Percentiles rank a stretch among this genome's conserved stretches.
Conservation (phyloP, 106 monocot species). For the Agapanthus africanus region DNA sequence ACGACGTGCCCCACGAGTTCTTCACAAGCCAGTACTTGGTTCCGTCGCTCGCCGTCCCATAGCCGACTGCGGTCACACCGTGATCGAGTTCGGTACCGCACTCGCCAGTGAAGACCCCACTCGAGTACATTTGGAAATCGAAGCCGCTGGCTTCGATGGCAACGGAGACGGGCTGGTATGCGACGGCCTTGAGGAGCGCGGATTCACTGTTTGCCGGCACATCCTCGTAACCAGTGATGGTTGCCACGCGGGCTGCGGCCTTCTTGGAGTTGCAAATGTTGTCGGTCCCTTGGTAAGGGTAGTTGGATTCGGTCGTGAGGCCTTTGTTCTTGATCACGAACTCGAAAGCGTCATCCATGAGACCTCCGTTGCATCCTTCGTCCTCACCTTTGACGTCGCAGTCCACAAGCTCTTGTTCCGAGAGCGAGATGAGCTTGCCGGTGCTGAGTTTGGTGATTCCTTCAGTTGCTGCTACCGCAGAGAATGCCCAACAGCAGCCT, state of each 20-base stretch:
- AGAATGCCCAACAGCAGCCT: background rate
- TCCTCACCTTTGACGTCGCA: background rate
- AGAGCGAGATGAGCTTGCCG: background rate
- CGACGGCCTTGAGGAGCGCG: background rate
- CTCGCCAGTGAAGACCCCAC: background rate
- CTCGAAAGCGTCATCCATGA: too few relatives aligned
- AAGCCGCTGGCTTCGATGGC: constrained; percentile 14
- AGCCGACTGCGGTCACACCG: constrained; percentile 33
- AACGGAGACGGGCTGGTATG: constrained; percentile 5
- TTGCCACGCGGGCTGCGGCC: background rate
- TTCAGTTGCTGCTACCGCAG: background rate
- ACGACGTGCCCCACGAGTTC: too few relatives aligned
- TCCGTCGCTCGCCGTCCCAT: constrained; percentile 11
- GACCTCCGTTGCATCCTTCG: too few relatives aligned
- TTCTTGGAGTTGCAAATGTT: constrained; percentile 10
- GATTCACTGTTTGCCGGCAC: constrained; percentile 3
- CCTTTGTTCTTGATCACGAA: constrained; percentile 22
- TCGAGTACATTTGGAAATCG: background rate
- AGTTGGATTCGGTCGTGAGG: constrained; percentile 18
- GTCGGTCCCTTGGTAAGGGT: constrained; percentile 19
- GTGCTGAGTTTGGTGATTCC: background rate
- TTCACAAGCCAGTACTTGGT: background rate
- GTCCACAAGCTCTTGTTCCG: background rate
- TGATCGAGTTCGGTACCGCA: constrained; percentile 20
- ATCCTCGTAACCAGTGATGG: constrained; percentile 7